Evolutionary conservation across 2,329 filamentous ascomycete species (phyloP).

Genomic region (Fusarium armeniacum): DNA sequence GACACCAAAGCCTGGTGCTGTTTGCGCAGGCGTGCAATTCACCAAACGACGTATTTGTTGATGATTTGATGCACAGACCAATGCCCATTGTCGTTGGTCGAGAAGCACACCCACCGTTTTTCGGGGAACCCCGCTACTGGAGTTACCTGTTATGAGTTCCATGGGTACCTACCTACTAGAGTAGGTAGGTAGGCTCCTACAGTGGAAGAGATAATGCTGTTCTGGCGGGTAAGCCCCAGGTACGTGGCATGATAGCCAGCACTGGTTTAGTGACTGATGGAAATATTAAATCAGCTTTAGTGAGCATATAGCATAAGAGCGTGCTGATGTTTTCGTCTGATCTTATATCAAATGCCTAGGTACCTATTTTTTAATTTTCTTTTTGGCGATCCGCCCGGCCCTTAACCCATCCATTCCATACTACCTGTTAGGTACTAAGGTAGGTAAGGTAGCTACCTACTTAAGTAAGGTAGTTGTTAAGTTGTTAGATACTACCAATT

Average conservation of each 20-base stretch:
- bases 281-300: background rate
- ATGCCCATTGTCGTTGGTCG: constrained; percentile 35
- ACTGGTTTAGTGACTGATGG: background rate
- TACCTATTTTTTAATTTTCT: background rate
- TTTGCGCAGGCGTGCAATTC: constrained; percentile 42
- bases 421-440: too few species aligned
- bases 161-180: too few species aligned
- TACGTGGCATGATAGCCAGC: background rate
- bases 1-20: constrained; percentile 33
- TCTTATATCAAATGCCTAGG: background rate
- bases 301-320: background rate
- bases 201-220: constrained; percentile 7
- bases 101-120: constrained; percentile 31
- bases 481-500: constrained; percentile 4
- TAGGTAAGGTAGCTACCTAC: too few species aligned
- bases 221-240: constrained; percentile 29
- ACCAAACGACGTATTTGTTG: constrained; percentile 39
- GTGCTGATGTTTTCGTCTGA: background rate
- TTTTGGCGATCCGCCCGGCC: background rate
- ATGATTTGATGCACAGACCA: constrained; percentile 48
- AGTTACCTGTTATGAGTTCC: background rate
- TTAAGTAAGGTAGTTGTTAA: too few species aligned
- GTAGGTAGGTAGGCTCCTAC: background rate
- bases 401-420: background rate
- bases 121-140: constrained; percentile 34